Base-by-base conservation (phyloP, 2,329 filamentous ascomycete genomes). In the Endocalyx cinctus region DNA sequence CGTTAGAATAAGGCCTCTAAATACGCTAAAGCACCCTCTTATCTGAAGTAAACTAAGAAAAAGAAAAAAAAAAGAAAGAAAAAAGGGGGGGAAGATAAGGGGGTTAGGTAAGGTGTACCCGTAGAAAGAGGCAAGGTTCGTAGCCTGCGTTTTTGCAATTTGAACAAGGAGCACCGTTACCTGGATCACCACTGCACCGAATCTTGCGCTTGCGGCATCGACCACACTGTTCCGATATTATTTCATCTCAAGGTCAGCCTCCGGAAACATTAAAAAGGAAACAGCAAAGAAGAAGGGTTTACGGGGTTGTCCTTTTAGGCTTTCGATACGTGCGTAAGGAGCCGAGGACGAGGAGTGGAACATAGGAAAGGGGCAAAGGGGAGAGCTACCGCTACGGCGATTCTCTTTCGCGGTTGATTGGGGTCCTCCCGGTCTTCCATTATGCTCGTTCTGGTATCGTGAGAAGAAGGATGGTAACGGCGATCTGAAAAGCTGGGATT, bases 121-220 rank as follows among this genome's bases (percentile, higher is more conserved):
- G 75, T 43, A 94, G 67, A 53, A 94, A 96, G 37, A 82, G 76
- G 56, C 90, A 96, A 5, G 72, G 66, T 15, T 81, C 75, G 17
- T 74, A 66, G 10, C 84, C 83, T 33, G 89, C 82, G 41, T 70
- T 78, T 51, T 79, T 83, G 67, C 90, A 97, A 58, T 89, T 94
- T 10, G 74, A 69, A 60, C 90, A 97, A n/a, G 82, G 79, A 25
- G 69, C 64, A n/a, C 83, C 84, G 51, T 82, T 77, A 19, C 84
- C 84, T 20, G 74, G 70, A 55, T 95, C 87, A 27, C 90, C 90
- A 52, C 85, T 94, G 65, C 90, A 97, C 48, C 87, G 83, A 50
- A 97, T 97, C 69, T 97, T 97, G 38, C 90, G 78, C 64, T 90
- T 89, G 40, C 90, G 79, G 62, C 90, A 97, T 46, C 90, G 79